A percentile compares a stretch with the other conserved stretches of the same genome.
Evolutionary conservation across 352 stramenopile species (phyloP).

Genomic region (Pythium plurisporium): DNA sequence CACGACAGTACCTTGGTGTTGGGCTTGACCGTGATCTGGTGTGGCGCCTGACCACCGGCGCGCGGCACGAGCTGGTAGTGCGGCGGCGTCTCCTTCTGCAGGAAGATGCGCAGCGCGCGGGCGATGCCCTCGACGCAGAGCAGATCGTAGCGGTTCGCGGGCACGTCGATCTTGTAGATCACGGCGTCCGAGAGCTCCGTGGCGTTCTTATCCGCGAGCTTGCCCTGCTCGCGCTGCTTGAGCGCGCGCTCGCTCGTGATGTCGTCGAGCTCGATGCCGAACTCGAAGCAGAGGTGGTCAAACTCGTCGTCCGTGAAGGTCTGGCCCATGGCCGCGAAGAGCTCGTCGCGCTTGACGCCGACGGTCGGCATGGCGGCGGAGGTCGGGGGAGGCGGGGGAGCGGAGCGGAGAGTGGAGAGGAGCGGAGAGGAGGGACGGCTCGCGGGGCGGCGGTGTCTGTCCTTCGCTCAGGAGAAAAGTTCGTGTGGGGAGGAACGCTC

Average conservation of each 20-base stretch:
- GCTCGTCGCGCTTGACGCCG: constrained; percentile 93
- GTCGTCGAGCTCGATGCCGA: constrained; percentile 98
- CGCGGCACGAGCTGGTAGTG: constrained; percentile 72
- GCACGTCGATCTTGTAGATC: constrained; percentile 99
- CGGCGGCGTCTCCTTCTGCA: constrained; percentile 93
- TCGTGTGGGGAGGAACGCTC: constrained; percentile 24
- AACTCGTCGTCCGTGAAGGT: constrained; percentile 99
- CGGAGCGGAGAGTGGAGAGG: neutral
- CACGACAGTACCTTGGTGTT: constrained; percentile 61
- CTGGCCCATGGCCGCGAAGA: constrained; percentile 96
- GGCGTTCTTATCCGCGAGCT: constrained; percentile 38
- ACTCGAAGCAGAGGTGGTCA: constrained; percentile 99
- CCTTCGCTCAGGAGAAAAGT: constrained; percentile 12
- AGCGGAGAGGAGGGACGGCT: neutral
- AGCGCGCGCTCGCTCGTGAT: constrained; percentile 87
- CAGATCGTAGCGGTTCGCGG: constrained; percentile 99
- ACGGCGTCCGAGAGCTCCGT: constrained; percentile 77
- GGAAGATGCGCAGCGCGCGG: constrained; percentile 95
- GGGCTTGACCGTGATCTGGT: constrained; percentile 85
- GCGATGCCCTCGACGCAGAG: constrained; percentile 98
- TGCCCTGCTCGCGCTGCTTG: constrained; percentile 80
- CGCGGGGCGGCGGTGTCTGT: no score
- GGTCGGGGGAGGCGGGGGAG: neutral
- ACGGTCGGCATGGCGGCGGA: constrained; percentile 96
- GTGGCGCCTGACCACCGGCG: constrained; percentile 40